Conservation (phyloP, 495 filamentous ascomycete genomes). For the Penicillium canescens region DNA sequence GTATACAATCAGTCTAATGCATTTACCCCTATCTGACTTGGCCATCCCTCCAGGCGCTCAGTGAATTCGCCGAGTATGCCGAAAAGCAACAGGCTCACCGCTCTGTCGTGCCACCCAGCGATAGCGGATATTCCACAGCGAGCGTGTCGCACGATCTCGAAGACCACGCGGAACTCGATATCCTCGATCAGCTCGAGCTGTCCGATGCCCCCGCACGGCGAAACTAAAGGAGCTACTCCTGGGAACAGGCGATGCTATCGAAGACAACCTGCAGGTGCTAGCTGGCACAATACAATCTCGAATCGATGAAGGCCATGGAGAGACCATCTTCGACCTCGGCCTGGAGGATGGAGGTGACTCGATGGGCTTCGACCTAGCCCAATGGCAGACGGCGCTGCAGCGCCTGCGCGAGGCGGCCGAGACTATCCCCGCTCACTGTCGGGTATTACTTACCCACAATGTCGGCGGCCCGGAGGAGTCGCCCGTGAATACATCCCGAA, state of each 20-base stretch:
- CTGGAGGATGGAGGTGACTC: constrained; percentile 89
- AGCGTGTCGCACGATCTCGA: constrained; percentile 47
- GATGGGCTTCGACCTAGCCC: constrained; percentile 76
- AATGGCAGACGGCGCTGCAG: constrained; percentile 76
- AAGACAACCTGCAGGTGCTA: constrained; percentile 61
- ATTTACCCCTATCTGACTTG: constrained; percentile 2
- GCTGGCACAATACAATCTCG: constrained; percentile 62
- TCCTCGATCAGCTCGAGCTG: constrained; percentile 83
- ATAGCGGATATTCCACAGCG: constrained; percentile 45
- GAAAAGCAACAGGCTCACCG: constrained; percentile 85
- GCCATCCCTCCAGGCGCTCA: constrained; percentile 65
- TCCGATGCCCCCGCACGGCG: constrained; percentile 68
- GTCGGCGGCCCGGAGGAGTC: constrained; percentile 79
- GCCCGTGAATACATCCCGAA: constrained; percentile 58
- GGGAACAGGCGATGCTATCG: constrained; percentile 56
- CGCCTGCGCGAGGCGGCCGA: constrained; percentile 66
- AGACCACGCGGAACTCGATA: constrained; percentile 88
- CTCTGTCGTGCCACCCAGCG: constrained; percentile 44
- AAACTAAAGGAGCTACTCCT: constrained; percentile 78
- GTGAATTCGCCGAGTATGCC: constrained; percentile 97
- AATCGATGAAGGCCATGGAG: constrained; percentile 83
- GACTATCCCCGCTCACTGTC: constrained; percentile 68
- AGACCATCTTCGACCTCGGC: constrained; percentile 89
- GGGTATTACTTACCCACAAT: constrained; percentile 83
- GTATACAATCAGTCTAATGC: constrained; percentile 12